Base-by-base conservation (phyloP, 202 grass and related monocot genomes). In the Elaeis oleifera region DNA sequence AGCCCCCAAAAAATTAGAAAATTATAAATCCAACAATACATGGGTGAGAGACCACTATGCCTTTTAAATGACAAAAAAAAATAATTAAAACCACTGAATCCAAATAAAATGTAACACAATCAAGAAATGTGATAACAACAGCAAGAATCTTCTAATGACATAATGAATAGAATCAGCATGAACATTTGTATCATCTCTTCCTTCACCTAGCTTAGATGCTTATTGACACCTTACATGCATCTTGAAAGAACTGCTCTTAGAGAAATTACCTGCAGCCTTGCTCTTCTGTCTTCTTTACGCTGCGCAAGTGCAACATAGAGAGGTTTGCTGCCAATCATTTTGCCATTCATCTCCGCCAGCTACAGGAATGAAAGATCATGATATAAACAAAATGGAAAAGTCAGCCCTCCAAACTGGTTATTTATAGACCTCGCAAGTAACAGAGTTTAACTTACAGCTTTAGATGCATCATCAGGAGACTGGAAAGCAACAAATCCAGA, bases 401-500 rank as follows among this genome's bases (percentile, higher is more conserved):
- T 11, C 7, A 44, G 36, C 36, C 6, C 0, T 44, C 8, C 11
- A 44, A 9, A 14, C 36, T 44, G 36, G 36, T 44, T 44, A 44
- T 44, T 13, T 2, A 44, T 14, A 44, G 6, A 60, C 50, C 39
- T 18, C 55, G 20, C 59, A 31, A 52, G 54, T 51, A 29, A 68
- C 1, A 77, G 36, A 16, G 6, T 54, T 59, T 22, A 62, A 50
- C 88, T 84, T 86, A 97, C 94, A 63, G 94, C 94, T 78, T 72
- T 69, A 27, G 74, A 72, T 65, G 88, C 94, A 81, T 89, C 82
- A 67, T 89, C 84, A 48, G 80, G 57, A 58, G 82, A 86, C 78
- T 86, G 82, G 65, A 97, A 97, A 23, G 84, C 82, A 73, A 97
- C 94, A 92, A 97, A 97, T 58, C 88, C 94, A 75, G 84, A 85